Conservation (phyloP, 2,329 filamentous ascomycete species). For the Colletotrichum sp. region DNA sequence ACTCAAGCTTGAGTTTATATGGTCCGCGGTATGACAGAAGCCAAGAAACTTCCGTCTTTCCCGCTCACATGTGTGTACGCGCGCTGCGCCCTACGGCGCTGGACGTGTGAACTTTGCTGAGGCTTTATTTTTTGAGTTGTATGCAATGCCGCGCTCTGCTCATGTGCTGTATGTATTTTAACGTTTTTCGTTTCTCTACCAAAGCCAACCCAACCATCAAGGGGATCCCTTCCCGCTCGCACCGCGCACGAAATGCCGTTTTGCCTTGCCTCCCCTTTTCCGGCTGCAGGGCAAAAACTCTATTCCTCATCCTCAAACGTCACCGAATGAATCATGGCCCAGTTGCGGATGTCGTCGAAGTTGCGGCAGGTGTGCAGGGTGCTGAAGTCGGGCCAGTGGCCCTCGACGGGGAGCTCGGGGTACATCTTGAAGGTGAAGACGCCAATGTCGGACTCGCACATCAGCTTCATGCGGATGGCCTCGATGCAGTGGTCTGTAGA, state of each 20-base stretch:
- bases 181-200: background rate
- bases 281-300: background rate
- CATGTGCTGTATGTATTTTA: background rate
- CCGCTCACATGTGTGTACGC: background rate
- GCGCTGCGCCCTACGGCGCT: background rate
- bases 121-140: background rate
- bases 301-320: constrained; percentile 48
- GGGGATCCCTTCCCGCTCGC: background rate
- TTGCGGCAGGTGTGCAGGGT: constrained; percentile 59
- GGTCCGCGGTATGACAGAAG: background rate
- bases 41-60: background rate
- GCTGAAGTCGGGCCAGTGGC: constrained; percentile 61
- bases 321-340: constrained; percentile 58
- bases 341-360: constrained; percentile 55
- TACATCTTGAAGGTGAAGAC: constrained; percentile 58
- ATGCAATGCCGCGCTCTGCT: background rate
- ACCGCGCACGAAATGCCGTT: no score
- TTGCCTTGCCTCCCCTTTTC: background rate
- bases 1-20: background rate
- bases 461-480: constrained; percentile 55
- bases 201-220: background rate
- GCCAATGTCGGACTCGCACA: constrained; percentile 61
- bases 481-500: constrained; percentile 57
- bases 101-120: background rate
- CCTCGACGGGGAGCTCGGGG: constrained; percentile 47